These are phyloP conservation scores for Nissolia schottii DNA, from an alignment of 306 rosid species.

Conservation along the genomic window DNA sequence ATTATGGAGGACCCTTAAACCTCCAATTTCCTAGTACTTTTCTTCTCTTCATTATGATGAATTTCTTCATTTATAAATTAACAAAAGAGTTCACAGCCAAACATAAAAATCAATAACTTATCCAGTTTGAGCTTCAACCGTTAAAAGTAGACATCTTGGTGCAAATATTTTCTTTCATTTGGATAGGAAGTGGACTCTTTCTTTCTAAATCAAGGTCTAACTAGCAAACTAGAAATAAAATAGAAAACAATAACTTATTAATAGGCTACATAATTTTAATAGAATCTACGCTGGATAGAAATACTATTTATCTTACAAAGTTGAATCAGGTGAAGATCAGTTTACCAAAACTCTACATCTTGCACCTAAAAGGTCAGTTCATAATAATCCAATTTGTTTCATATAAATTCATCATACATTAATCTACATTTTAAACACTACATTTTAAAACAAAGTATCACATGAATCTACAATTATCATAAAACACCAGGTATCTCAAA, in stretches of 20 bases:
- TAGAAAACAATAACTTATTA: not conserved
- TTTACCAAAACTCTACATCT: not conserved
- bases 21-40: not conserved
- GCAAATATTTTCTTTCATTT: not conserved
- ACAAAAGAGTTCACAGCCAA: not conserved
- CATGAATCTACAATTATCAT: not conserved
- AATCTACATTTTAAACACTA: no score
- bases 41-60: not conserved
- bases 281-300: not conserved
- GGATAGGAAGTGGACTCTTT: not conserved
- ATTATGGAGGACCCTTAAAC: not conserved
- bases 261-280: not conserved
- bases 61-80: not conserved
- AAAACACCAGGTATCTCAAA: not conserved
- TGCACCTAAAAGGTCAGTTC: not conserved
- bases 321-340: not conserved
- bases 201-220: not conserved
- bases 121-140: not conserved
- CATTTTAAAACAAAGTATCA: not conserved
- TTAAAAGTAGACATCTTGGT: not conserved
- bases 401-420: no score
- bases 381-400: not conserved
- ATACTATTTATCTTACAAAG: not conserved
- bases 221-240: not conserved
- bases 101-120: not conserved